These are phyloP conservation scores for Neurospora crassa DNA, from an alignment of 2,329 filamentous ascomycete species.

Conservation along the genomic window DNA sequence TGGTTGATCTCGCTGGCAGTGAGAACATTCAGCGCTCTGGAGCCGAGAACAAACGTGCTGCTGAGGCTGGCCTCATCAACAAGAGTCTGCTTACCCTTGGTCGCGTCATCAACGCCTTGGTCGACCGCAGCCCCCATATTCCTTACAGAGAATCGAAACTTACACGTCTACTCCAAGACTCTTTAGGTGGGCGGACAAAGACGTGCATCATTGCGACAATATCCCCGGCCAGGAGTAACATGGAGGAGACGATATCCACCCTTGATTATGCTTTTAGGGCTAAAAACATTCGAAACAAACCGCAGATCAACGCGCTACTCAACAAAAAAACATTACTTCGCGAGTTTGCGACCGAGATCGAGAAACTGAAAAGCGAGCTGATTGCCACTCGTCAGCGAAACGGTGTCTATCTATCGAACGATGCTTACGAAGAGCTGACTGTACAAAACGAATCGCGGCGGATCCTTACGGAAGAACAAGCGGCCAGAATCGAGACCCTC, in stretches of 20 bases:
- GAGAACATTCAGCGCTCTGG: conserved; percentile 97
- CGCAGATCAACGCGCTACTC: conserved; percentile 83
- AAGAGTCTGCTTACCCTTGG: conserved; percentile 93
- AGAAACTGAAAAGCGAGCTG: conserved; percentile 87
- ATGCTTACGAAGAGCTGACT: conserved; percentile 83
- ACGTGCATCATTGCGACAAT: conserved; percentile 98
- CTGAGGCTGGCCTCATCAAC: conserved; percentile 94
- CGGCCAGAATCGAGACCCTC: conserved; percentile 84
- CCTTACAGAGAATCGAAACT: conserved; percentile 91
- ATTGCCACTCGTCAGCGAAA: conserved; percentile 89
- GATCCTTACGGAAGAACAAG: conserved; percentile 86
- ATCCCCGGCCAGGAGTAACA: conserved; percentile 86
- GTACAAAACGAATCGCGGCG: conserved; percentile 85
- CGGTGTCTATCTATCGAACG: conserved; percentile 85
- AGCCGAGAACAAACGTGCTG: conserved; percentile 93
- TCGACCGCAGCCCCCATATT: conserved; percentile 83
- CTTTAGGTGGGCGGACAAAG: conserved; percentile 87
- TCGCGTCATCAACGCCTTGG: conserved; percentile 92
- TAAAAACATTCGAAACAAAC: conserved; percentile 98
- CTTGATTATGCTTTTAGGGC: conserved; percentile 95
- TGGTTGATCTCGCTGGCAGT: conserved; percentile 93
- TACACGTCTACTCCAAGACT: conserved; percentile 90
- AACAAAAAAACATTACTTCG: conserved; percentile 87
- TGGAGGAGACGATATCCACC: conserved; percentile 97
- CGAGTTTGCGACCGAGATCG: conserved; percentile 87